Evolutionary conservation across 345 rosid genomes (phyloP).

Genomic region (Eucalyptus erythrocorys): DNA sequence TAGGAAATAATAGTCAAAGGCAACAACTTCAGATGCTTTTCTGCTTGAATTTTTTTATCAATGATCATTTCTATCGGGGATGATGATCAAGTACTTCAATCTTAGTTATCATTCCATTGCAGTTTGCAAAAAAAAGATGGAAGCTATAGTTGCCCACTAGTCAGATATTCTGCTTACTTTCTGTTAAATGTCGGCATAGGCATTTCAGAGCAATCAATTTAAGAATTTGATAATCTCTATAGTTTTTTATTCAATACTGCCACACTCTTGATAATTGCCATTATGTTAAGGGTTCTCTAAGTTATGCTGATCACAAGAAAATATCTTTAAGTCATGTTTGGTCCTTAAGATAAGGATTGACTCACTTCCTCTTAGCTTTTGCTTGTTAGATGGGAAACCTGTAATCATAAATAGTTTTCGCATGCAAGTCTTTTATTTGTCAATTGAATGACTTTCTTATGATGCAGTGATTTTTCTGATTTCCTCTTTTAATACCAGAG

Average conservation of each 20-base stretch:
- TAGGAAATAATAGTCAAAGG: background rate
- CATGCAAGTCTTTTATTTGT: background rate
- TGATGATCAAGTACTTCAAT: background rate
- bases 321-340: background rate
- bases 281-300: background rate
- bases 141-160: background rate
- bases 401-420: background rate
- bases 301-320: background rate
- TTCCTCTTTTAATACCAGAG: constrained; percentile 29
- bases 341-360: background rate
- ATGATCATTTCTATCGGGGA: background rate
- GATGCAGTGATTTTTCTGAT: background rate
- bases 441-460: background rate
- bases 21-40: background rate
- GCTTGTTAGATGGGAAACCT: background rate
- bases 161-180: background rate
- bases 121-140: background rate
- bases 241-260: background rate
- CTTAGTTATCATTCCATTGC: background rate
- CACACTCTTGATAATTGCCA: background rate
- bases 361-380: background rate
- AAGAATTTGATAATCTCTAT: background rate
- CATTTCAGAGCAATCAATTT: background rate
- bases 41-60: background rate
- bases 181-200: background rate